Conservation (phyloP, 2,329 filamentous ascomycete species). For the Colletotrichum sp. region DNA sequence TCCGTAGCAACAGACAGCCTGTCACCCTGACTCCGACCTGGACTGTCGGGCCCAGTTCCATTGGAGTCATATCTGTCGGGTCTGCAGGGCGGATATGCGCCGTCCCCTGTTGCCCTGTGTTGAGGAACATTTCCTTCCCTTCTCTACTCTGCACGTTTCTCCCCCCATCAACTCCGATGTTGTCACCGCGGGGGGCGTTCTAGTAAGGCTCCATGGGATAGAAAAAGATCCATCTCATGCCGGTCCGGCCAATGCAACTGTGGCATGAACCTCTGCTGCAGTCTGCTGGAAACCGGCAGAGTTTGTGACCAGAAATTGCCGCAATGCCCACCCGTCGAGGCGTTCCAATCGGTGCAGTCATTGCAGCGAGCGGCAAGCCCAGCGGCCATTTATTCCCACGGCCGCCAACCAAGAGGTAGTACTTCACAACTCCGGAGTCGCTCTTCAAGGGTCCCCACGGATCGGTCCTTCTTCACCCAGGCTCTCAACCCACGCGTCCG, state of each 20-base stretch:
- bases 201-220: background rate
- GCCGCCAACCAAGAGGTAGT: background rate
- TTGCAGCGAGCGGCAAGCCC: background rate
- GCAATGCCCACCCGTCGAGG: constrained; percentile 16
- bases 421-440: constrained; percentile 4
- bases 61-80: constrained; percentile 11
- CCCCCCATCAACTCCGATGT: background rate
- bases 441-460: background rate
- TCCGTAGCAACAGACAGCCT: constrained; percentile 6
- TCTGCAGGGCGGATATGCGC: constrained; percentile 13
- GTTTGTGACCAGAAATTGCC: constrained; percentile 17
- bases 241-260: constrained; percentile 16
- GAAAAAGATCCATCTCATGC: constrained; percentile 8
- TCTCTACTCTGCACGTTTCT: background rate
- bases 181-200: constrained; percentile 4
- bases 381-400: constrained; percentile 6
- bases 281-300: constrained; percentile 10
- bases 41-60: constrained; percentile 9
- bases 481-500: background rate
- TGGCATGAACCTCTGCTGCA: constrained; percentile 15
- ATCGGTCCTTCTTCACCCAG: constrained; percentile 6
- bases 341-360: constrained; percentile 17
- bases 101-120: background rate
- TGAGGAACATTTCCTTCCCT: constrained; percentile 1
- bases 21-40: constrained; percentile 8